Percentiles rank a stretch among this genome's conserved stretches.
These are phyloP conservation scores for Prunus mira DNA, from an alignment of 306 rosid species.

Conservation along the genomic window DNA sequence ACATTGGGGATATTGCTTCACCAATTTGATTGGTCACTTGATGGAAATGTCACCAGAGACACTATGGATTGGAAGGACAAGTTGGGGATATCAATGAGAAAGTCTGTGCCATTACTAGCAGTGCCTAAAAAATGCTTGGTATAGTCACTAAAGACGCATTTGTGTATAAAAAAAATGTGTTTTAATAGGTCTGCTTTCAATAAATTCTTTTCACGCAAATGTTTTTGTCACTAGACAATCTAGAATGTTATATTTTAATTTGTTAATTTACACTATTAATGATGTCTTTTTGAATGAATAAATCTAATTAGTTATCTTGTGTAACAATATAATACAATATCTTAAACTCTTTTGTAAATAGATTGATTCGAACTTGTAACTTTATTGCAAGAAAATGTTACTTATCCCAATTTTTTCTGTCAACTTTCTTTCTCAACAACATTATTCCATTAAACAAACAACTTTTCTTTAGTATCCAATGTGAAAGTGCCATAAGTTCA, in stretches of 20 bases:
- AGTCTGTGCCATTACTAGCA: conserved; percentile 39
- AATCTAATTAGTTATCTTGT: no score
- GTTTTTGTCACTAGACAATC: neutral
- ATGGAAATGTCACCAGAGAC: neutral
- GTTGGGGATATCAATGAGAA: conserved; percentile 41
- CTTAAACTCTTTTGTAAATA: no score
- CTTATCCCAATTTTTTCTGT: no score
- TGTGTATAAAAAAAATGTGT: neutral
- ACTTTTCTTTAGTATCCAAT: neutral
- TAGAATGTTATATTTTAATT: no score
- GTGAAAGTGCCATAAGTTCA: neutral
- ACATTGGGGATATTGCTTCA: conserved; percentile 48
- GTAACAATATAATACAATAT: no score
- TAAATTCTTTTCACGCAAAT: neutral
- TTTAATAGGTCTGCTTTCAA: no score
- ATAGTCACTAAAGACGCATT: neutral
- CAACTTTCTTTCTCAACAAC: no score
- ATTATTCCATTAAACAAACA: neutral
- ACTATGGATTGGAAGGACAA: conserved; percentile 43
- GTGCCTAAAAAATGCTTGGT: conserved; percentile 32
- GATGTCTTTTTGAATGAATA: no score
- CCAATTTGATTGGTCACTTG: conserved; percentile 57
- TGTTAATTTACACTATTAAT: no score
- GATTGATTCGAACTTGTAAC: no score
- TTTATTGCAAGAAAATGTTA: no score